phyloP scores from a whole-genome alignment of 805 yeast genomes.

The Schwanniomyces yamadae region DNA sequence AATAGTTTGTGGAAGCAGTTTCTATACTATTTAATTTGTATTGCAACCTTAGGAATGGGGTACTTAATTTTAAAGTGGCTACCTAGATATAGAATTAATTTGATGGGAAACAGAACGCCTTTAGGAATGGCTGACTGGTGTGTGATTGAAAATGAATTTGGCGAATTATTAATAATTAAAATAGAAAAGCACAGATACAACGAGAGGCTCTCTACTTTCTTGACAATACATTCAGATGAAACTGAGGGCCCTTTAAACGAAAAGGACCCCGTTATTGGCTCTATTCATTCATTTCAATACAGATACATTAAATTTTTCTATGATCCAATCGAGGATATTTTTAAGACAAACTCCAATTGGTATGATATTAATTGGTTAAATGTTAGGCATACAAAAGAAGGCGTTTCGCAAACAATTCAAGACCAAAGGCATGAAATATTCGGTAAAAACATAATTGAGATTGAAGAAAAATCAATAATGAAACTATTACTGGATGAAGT shows the following conservation, averaged over 20 bases:
- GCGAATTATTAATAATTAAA: slow-evolving; percentile 65
- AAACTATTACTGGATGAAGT: slow-evolving; percentile 81
- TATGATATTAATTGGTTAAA: slow-evolving; percentile 75
- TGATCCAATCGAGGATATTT: slow-evolving; percentile 84
- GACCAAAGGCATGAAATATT: slow-evolving; percentile 73
- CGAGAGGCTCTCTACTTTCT: slow-evolving; percentile 67
- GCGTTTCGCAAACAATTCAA: slow-evolving; percentile 66
- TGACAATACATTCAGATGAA: slow-evolving; percentile 31
- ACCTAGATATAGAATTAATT: slow-evolving; percentile 67
- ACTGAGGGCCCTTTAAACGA: slow-evolving; percentile 30
- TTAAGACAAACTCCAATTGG: slow-evolving; percentile 85
- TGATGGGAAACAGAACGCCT: slow-evolving; percentile 65
- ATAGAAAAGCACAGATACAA: slow-evolving; percentile 64
- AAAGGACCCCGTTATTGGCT: slow-evolving; percentile 66
- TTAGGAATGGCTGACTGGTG: slow-evolving; percentile 89
- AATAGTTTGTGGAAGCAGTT: slow-evolving; percentile 47
- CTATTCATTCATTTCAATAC: slow-evolving; percentile 70
- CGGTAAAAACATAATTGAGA: slow-evolving; percentile 72
- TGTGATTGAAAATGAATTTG: slow-evolving; percentile 90
- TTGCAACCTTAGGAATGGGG: slow-evolving; percentile 65
- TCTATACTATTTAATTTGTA: slow-evolving; percentile 54
- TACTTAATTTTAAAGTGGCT: slow-evolving; percentile 82
- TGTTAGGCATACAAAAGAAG: slow-evolving; percentile 54
- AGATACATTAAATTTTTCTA: slow-evolving; percentile 81
- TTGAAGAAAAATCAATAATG: slow-evolving; percentile 65